Conservation (phyloP, 306 rosid species). For the Lathyrus oleraceus region DNA sequence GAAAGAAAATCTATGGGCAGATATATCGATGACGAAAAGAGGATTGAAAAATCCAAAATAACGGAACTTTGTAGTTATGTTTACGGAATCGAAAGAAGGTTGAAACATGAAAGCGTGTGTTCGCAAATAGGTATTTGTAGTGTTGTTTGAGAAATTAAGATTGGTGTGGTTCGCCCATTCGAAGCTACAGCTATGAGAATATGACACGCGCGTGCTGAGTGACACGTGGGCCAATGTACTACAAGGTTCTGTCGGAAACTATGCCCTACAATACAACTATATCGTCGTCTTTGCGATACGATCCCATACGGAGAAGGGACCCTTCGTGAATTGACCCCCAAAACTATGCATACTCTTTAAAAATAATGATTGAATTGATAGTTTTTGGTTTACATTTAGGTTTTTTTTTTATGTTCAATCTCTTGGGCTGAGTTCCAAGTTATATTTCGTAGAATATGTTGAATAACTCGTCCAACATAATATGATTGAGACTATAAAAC, state of each 20-base stretch:
- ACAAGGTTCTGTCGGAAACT: constrained; percentile 47
- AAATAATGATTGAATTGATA: no score
- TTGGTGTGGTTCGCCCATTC: constrained; percentile 42
- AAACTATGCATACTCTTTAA: no score
- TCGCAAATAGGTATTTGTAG: no score
- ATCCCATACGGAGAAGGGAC: neutral
- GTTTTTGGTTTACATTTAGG: no score
- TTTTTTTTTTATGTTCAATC: no score
- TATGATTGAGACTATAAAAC: no score
- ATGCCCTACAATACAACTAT: constrained; percentile 36
- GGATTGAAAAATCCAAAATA: constrained; percentile 2
- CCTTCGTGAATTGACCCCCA: neutral
- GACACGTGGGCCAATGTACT: constrained; percentile 63
- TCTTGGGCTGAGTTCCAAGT: no score
- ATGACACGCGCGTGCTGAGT: constrained; percentile 30
- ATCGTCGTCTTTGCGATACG: constrained; percentile 40
- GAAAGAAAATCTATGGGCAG: neutral
- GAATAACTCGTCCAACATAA: no score
- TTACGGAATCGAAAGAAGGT: neutral
- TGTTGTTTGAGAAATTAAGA: neutral
- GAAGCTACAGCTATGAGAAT: constrained; percentile 33
- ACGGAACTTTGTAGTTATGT: constrained; percentile 3
- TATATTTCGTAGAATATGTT: no score
- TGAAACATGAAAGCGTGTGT: no score
- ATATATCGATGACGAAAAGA: constrained; percentile 18